A percentile compares a stretch with the other conserved stretches of the same genome.
Conservation (phyloP, 345 rosid genomes). For the Bretschneidera sinensis region DNA sequence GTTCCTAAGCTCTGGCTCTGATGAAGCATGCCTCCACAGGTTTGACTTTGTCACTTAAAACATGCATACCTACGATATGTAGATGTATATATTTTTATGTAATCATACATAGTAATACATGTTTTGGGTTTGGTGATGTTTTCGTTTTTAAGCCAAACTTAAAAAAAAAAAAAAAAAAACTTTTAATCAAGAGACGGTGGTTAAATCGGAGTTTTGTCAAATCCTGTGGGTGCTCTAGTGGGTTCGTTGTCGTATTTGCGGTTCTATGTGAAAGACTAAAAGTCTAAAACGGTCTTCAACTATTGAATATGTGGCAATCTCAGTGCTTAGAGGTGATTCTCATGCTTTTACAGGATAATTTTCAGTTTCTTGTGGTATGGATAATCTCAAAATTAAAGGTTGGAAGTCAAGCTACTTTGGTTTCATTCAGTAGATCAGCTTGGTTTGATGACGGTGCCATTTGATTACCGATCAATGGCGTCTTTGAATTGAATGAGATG, state of each 20-base stretch:
- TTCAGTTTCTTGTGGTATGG: not conserved
- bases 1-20: slow-evolving; percentile 56
- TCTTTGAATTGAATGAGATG: too few species aligned
- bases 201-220: not conserved
- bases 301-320: not conserved
- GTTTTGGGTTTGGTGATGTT: too few species aligned
- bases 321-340: not conserved
- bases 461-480: too few species aligned
- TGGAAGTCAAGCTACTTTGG: not conserved
- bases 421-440: not conserved
- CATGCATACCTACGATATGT: not conserved
- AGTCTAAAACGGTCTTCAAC: too few species aligned
- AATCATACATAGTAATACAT: not conserved
- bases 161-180: too few species aligned
- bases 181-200: not conserved
- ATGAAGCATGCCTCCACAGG: slow-evolving; percentile 82
- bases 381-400: not conserved
- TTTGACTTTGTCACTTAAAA: slow-evolving; percentile 17
- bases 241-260: too few species aligned
- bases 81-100: not conserved
- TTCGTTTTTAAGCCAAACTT: not conserved
- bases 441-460: not conserved
- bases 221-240: not conserved
- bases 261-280: too few species aligned
- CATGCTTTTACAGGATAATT: not conserved